Base-by-base conservation (phyloP, 257 asterid species). In the Ophiorrhiza pumila region DNA sequence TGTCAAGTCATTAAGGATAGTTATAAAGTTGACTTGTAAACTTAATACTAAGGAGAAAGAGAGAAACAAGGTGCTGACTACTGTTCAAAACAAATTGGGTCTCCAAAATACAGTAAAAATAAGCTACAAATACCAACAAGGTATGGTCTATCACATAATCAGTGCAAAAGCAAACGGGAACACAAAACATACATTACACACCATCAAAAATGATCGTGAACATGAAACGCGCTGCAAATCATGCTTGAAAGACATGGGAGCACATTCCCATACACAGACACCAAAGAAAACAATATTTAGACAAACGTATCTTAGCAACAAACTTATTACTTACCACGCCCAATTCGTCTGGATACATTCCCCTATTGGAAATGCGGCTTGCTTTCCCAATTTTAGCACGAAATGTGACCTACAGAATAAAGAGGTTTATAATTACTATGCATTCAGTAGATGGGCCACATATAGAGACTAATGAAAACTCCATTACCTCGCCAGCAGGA, bases 401-500 rank as follows among this genome's bases (percentile, higher is more conserved):
- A 80, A 94, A 94, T 4, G 96, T 91, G 56, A 94, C 97, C 98
- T 91, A 79, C 69, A 68, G 69, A 78, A 25, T 50, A 56, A 76
- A 61, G 39, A 27, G 52, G 41, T 8, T 50, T 67, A 73, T 39
- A 0, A 29, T 78, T 37, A 67, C 65, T 46, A 76, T 46, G 49
- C 42, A 42, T 27, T 60, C 73, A 53, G 62, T 4, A 13, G 5
- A 69, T 31, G 74, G 37, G 78, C 20, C 43, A 63, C n/a, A 62
- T 71, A 62, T 17, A 55, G 63, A 31, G 37, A 32, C 15, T 71
- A 65, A 75, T 46, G 39, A 39, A 64, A 56, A 66, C 22, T 50
- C 27, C 5, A 74, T 70, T 73, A 91, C 99, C 93, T 90, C 90
- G 63, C 99, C 99, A 73, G 97, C 99, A 43, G 98, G 98, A 76